Evolutionary conservation across 2,329 filamentous ascomycete species (phyloP).

Genomic region (Chrysoporthe puriensis): DNA sequence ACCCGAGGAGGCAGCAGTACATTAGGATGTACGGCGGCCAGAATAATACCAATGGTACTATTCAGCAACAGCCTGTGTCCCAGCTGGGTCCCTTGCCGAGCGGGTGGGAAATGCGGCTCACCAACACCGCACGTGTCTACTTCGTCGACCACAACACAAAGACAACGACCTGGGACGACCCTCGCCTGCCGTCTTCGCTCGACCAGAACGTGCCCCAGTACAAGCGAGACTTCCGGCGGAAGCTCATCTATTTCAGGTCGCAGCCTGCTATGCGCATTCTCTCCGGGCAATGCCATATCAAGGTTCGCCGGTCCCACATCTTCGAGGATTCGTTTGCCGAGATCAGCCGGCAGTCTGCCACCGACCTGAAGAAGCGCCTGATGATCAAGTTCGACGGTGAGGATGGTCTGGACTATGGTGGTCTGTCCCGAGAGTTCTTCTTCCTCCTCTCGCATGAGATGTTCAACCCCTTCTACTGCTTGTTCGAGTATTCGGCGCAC

Average conservation of each 20-base stretch:
- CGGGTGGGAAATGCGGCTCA: conserved; percentile 99
- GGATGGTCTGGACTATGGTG: conserved; percentile 96
- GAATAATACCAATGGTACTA: conserved; percentile 81
- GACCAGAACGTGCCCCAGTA: conserved; percentile 99
- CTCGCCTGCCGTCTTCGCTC: conserved; percentile 88
- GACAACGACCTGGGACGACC: conserved; percentile 99
- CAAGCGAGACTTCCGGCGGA: conserved; percentile 97
- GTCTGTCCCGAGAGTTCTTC: conserved; percentile 98
- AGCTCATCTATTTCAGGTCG: conserved; percentile 98
- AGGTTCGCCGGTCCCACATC: conserved; percentile 93
- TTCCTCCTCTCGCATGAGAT: conserved; percentile 99
- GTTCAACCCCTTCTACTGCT: conserved; percentile 99
- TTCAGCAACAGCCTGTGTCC: conserved; percentile 96
- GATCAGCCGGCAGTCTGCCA: conserved; percentile 94
- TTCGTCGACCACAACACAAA: conserved; percentile 99
- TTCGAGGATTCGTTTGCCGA: conserved; percentile 99
- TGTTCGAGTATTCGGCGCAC: conserved; percentile 99
- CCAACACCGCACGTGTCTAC: conserved; percentile 96
- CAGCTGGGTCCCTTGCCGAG: conserved; percentile 94
- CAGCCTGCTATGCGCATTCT: conserved; percentile 95
- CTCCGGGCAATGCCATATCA: conserved; percentile 96
- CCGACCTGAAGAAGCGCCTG: conserved; percentile 93
- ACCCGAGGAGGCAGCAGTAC: conserved; percentile 95
- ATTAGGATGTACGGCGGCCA: conserved; percentile 95
- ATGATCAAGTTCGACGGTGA: conserved; percentile 99